Evolutionary conservation across 768 basidiomycete species (phyloP).

Genomic region (Amanita rubescens): DNA sequence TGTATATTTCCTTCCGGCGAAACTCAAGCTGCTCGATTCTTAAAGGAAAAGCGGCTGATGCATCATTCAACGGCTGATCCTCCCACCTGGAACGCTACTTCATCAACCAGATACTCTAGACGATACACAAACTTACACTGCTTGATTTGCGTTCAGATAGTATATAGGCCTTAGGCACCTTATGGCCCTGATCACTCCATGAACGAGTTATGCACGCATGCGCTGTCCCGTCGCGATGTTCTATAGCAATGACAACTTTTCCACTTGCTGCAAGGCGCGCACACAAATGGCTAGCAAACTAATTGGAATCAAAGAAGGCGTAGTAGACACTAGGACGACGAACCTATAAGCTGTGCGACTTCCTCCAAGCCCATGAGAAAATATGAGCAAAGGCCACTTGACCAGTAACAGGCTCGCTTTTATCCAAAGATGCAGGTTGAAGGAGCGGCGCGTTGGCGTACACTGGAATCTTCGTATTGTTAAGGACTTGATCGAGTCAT

Average conservation of each 20-base stretch:
- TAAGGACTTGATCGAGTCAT: background rate
- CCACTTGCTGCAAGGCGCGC: constrained; percentile 69
- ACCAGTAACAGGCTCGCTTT: constrained; percentile 7
- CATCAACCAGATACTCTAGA: background rate
- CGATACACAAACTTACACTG: constrained; percentile 35
- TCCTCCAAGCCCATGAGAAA: constrained; percentile 81
- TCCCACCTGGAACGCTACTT: constrained; percentile 21
- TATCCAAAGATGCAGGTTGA: constrained; percentile 23
- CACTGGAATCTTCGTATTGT: constrained; percentile 42
- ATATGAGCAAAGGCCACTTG: constrained; percentile 77
- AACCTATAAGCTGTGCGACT: constrained; percentile 65
- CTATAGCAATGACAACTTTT: constrained; percentile 72
- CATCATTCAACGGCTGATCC: constrained; percentile 15
- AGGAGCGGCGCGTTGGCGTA: constrained; percentile 46
- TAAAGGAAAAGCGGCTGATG: constrained; percentile 35
- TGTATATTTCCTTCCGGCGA: constrained; percentile 63
- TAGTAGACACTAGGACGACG: background rate
- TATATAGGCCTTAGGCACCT: constrained; percentile 22
- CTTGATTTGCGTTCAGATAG: constrained; percentile 51
- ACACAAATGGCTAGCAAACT: constrained; percentile 52
- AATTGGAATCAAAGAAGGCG: background rate
- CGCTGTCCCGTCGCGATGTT: constrained; percentile 79
- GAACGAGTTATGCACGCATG: constrained; percentile 38
- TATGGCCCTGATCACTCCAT: constrained; percentile 23
- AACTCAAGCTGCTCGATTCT: constrained; percentile 65